Evolutionary conservation across 1,284 basidiomycete species (phyloP), one percentile per base, ranked within the genome.

Genomic region (Exobasidium cylindrosporum): DNA sequence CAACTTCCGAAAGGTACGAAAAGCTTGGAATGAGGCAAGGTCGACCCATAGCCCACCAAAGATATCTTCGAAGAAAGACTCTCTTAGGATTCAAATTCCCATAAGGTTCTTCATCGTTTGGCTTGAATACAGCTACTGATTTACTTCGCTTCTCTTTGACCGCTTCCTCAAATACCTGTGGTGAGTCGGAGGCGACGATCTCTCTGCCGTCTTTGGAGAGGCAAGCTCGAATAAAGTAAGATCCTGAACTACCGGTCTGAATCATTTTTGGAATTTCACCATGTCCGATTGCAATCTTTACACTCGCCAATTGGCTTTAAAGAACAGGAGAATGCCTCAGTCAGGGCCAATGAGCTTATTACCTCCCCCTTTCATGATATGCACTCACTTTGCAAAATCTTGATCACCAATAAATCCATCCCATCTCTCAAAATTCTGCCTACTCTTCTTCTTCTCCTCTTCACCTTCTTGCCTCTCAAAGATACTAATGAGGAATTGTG

Each of bases 1-100:
- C 92, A 1, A 91, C 90, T 83, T 89, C 87, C 1, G 86, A 87
- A 6, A 77, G 61, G 29, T 74, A 74, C 2, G 77, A 78, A 32
- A 79, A 79, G 56, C 74, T 77, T 28, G 77, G 76, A 10, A 79
- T 72, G 4, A 79, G 66, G 23, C 77, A 79, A 4, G 77, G 73
- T 26, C 77, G 62, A 24, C 77, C 77, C 74, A 79, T 77, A 7
- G 75, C 75, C 76, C 76, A 79, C 76, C 76, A 78, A 10, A 78
- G 62, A 62, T 78, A 79, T 49, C 70, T 73, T 59, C 77, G 73
- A 46, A 77, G 32, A 60, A 79, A 74, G 29, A 73, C 66, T n/a
- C 77, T 72, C 61, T 76, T 78, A 23, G 65, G 67, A 52, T 69
- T 77, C 50, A 79, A 66, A 49, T 79, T 74, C 30, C 77, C 77